Evolutionary conservation across 2,329 filamentous ascomycete species (phyloP), one percentile per base, ranked within the genome.

Genomic region (Stemphylium lycopersici): DNA sequence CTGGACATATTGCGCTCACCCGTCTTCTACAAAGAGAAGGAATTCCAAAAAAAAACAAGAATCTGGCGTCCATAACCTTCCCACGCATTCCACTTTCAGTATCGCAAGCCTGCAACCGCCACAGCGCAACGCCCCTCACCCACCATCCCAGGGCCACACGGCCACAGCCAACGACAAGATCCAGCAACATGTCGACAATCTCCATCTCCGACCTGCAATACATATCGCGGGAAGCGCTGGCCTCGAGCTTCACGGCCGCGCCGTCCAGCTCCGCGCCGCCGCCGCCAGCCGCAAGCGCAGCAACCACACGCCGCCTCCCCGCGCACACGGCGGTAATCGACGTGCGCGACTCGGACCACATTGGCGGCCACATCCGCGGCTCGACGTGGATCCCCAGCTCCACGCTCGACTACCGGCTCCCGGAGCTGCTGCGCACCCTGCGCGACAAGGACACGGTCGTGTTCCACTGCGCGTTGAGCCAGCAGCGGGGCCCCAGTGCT

Each of bases 401-500:
- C 40, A 84, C 86, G 15, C 84, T 98, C 43, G 90, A 96, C 67
- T 84, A 85, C 71, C 86, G 83, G 63, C 85, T 95, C 75, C 90
- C 93, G 0, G 90, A 92, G 59, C 85, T 99, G n/a, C 82, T 96
- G 11, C 86, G 91, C 52, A 87, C 84, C 38, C 83, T 97, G 42
- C 80, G 86, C 61, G 86, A 88, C 70, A 92, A 91, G 75, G 85
- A 95, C 51, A 88, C 84, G 10, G 91, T 99, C 12, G 85, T 99
- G 1, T 99, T 99, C 75, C 95, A 99, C 78, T 99, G 95, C 77
- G 90, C 90, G 15, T 80, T 98, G 50, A 93, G 89, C 63, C 95
- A 98, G 79, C 90, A 96, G 78, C 83, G 95, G 0, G 95, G 95
- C 0, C 95, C 95, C 0, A 84, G 84, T 45, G 92, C 93, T 3